Base-by-base conservation (phyloP, 75 land plant genomes). In the Adiantum capillusveneris region DNA sequence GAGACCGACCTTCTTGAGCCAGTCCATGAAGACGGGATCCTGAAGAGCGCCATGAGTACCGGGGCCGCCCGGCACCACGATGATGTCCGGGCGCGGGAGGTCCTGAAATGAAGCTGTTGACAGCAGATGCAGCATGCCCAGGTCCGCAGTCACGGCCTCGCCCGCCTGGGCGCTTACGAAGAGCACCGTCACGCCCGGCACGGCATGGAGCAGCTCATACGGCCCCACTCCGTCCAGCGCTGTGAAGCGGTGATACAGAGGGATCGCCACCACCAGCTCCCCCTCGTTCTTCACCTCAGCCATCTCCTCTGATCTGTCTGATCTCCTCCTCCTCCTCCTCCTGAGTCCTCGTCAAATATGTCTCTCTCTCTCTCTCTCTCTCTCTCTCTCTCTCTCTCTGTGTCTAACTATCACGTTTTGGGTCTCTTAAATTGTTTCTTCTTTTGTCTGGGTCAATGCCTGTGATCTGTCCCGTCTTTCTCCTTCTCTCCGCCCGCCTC, bases 181-280 rank as follows among this genome's bases (percentile, higher is more conserved):
- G 52, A 53, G 63, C 45, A 73, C 65, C 13, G 52, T 34, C 34
- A 67, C 65, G 31, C 48, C 29, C 1, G 76, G 76, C 1, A 73
- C 14, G 3, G 18, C 0, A 25, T 66, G 50, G 26, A 73, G 49
- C 6, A 59, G 16, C 70, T 72, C 75, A 36, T 72, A 72, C 14
- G 75, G 75, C 44, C 75, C 75, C 7, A 72, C 58, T 14, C 48
- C 44, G 31, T 72, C 75, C 58, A 72, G 64, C 25, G 70, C 57
- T 28, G 75, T 72, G 45, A 72, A 67, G 14, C 37, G 29, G 12
- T 34, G 51, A 63, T 59, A 72, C 53, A 72, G 58, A 29, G 70
- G 70, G 20, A 72, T 72, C 44, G 64, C 75, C 24, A 72, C 52
- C 18, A 46, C 13, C 5, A 46, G 5, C 37, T 34, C 37, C 3